Base-by-base conservation (phyloP, 306 rosid species). In the Vigna trinervia region DNA sequence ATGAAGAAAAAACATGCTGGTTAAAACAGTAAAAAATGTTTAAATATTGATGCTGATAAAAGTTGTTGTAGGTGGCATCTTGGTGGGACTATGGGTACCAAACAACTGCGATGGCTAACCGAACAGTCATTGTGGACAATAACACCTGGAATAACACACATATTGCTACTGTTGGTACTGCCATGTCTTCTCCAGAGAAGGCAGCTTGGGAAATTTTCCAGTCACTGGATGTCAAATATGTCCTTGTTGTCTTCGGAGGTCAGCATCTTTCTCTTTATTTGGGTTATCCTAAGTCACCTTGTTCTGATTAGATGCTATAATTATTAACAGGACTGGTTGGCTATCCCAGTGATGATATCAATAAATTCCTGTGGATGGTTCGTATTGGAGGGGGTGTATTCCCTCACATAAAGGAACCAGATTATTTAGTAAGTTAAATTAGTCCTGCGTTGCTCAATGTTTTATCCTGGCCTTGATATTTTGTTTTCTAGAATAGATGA, bases 71-170 rank as follows among this genome's bases (percentile, higher is more conserved):
- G 99, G 99, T 96, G 86, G 99, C 99, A 5, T 96, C 99, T 66
- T 96, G 99, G 99, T 96, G 99, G 99, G 99, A 96, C 71, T 96
- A 96, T 80, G 99, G 99, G 50, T 96, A 96, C 82, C 99, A 96
- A 88, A 96, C 99, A 62, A 96, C 99, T 80, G 99, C 99, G 63
- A 96, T 96, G 99, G 99, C 99, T 71, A 96, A 96, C 71, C 97
- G 99, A 34, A 96, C 99, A 38, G 99, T 96, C 85, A 96, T 96
- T 72, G 99, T 96, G 69, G 99, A 96, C 89, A 96, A 96, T 71
- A 96, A 96, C 78, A 96, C 99, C 70, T 96, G 99, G 99, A 96
- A 96, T 87, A 96, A 96, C 90, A 96, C 99, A 13, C 99, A 96
- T 84, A 96, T 96, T 82, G 99, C 99, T 30, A 96, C 99, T 8